Conservation (phyloP, 495 filamentous ascomycete genomes). For the Aspergillus bridgeri region DNA sequence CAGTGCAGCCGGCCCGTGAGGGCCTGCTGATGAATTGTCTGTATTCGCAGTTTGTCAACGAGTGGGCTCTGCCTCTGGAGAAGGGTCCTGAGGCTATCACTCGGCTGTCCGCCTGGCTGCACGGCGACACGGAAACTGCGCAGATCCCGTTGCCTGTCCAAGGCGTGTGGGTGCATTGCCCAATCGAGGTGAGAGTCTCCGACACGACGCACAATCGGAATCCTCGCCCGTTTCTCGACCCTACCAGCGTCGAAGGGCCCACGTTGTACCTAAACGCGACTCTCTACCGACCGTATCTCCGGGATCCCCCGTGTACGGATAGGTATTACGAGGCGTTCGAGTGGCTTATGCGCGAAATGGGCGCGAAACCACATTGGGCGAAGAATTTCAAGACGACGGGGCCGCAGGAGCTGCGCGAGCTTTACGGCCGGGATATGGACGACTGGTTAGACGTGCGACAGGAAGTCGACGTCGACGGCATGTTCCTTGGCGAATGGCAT, state of each 20-base stretch:
- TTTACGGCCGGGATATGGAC: conserved; percentile 55
- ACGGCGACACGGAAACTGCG: conserved; percentile 53
- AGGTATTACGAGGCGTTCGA: conserved; percentile 95
- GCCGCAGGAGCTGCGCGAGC: conserved; percentile 38
- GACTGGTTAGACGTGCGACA: conserved; percentile 66
- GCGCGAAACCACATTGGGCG: conserved; percentile 93
- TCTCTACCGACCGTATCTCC: conserved; percentile 83
- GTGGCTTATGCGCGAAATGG: conserved; percentile 88
- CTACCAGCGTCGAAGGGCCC: conserved; percentile 59
- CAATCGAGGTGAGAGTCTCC: conserved; percentile 86
- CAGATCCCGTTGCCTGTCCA: conserved; percentile 76
- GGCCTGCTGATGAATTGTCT: conserved; percentile 94
- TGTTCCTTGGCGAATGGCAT: conserved; percentile 94
- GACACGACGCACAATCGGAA: conserved; percentile 59
- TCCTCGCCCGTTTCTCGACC: conserved; percentile 77
- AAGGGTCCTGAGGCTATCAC: conserved; percentile 85
- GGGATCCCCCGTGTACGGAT: conserved; percentile 70
- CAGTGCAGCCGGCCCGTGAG: conserved; percentile 72
- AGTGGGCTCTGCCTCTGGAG: conserved; percentile 91
- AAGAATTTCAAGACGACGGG: conserved; percentile 76
- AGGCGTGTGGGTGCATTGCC: conserved; percentile 85
- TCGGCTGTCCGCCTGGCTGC: conserved; percentile 81
- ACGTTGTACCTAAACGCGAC: conserved; percentile 95
- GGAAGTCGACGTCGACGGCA: conserved; percentile 79
- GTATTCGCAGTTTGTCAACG: conserved; percentile 94